Conservation (phyloP, 2,329 filamentous ascomycete species). For the Raffaelea ambrosiae region DNA sequence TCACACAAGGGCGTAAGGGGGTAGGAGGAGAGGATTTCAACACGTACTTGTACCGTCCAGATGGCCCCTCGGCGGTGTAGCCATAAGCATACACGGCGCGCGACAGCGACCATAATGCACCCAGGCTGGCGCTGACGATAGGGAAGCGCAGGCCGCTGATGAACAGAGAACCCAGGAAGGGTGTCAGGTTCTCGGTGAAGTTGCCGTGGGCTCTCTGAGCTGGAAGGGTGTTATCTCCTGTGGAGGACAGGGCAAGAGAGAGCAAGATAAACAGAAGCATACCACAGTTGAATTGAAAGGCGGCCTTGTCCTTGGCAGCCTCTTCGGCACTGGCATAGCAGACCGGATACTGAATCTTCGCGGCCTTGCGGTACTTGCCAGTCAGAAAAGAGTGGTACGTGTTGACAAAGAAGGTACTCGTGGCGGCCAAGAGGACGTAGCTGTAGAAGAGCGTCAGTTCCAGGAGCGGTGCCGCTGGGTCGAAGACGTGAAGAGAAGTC, state of each 20-base stretch:
- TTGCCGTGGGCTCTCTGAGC: slow-evolving; percentile 55
- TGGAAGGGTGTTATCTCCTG: slow-evolving; percentile 13
- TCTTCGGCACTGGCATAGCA: slow-evolving; percentile 47
- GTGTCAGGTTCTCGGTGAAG: slow-evolving; percentile 52
- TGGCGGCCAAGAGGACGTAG: slow-evolving; percentile 52
- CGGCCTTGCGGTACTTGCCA: slow-evolving; percentile 38
- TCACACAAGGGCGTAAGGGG: neutral
- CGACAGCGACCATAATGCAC: slow-evolving; percentile 41
- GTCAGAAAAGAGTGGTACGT: slow-evolving; percentile 41
- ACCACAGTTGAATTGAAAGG: slow-evolving; percentile 56
- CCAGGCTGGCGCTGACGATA: slow-evolving; percentile 36
- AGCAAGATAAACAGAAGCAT: slow-evolving; percentile 3
- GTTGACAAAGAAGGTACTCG: slow-evolving; percentile 51
- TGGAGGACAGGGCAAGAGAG: neutral
- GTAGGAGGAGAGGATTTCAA: slow-evolving; percentile 4
- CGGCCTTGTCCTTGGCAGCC: slow-evolving; percentile 44
- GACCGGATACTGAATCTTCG: slow-evolving; percentile 47
- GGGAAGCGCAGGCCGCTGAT: slow-evolving; percentile 51
- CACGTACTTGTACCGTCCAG: slow-evolving; percentile 31
- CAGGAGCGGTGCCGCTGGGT: neutral
- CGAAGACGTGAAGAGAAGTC: no score
- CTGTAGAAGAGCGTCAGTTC: slow-evolving; percentile 24
- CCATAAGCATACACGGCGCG: slow-evolving; percentile 48
- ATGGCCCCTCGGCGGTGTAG: slow-evolving; percentile 39
- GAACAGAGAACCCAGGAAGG: slow-evolving; percentile 42